These are phyloP conservation scores for Juncus effusus DNA, from an alignment of 176 grass and related monocot genomes.

Conservation along the genomic window DNA sequence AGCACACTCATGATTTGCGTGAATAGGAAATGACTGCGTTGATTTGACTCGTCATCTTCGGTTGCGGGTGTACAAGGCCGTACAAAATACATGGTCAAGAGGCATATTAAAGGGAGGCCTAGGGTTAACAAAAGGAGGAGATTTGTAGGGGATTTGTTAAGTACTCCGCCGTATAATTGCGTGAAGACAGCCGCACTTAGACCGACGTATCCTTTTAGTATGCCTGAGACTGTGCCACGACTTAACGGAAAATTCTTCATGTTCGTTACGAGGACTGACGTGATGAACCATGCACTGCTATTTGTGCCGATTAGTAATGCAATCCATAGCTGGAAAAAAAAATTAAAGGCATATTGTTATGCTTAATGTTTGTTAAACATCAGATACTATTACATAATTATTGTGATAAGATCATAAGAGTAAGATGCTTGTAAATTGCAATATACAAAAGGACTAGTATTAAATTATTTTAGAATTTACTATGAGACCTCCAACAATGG, in stretches of 20 bases:
- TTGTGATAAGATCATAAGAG: too few species aligned
- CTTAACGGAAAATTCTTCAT: constrained; percentile 72
- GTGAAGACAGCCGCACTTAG: constrained; percentile 61
- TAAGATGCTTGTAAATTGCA: too few species aligned
- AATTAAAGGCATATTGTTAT: too few species aligned
- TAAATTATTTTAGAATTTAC: too few species aligned
- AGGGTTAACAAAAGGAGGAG: constrained; percentile 48
- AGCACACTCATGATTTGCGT: constrained; percentile 41
- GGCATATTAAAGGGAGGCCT: constrained; percentile 43
- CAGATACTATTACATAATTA: too few species aligned
- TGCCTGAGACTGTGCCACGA: constrained; percentile 54
- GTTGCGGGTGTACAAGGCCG: constrained; percentile 45
- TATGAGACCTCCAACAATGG: too few species aligned
- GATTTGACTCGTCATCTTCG: constrained; percentile 30
- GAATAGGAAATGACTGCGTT: constrained; percentile 53
- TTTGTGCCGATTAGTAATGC: constrained; percentile 51
- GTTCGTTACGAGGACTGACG: constrained; percentile 64
- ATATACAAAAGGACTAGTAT: too few species aligned
- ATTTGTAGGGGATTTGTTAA: constrained; percentile 37
- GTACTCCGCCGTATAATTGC: constrained; percentile 45
- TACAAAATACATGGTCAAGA: constrained; percentile 56
- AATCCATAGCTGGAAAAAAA: constrained; percentile 41
- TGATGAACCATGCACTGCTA: constrained; percentile 59
- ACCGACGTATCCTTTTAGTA: constrained; percentile 62
- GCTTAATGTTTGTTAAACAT: too few species aligned